A percentile compares a stretch with the other conserved stretches of the same genome.
phyloP scores from a whole-genome alignment of 345 rosid genomes.

The Eutrema heterophyllum region DNA sequence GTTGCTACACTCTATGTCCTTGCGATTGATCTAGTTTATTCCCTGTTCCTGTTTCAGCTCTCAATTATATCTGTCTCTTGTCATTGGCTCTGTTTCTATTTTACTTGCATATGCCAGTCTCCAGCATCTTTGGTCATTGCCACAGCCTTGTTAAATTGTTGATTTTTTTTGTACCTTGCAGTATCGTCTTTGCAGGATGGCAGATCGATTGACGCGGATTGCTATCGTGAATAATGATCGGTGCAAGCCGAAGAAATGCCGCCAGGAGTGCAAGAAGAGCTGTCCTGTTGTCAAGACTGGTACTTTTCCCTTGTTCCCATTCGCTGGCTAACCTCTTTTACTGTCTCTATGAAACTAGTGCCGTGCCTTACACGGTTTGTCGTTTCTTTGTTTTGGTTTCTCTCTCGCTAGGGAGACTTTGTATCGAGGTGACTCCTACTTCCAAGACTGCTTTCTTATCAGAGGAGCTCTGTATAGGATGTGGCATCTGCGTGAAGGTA shows the following conservation, averaged over 20 bases:
- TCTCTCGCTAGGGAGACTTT: slow-evolving; percentile 58
- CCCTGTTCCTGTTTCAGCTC: no score
- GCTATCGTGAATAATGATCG: slow-evolving; percentile 85
- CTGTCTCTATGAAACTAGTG: not conserved
- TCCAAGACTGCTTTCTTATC: slow-evolving; percentile 88
- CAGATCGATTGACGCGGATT: slow-evolving; percentile 90
- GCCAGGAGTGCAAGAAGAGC: slow-evolving; percentile 96
- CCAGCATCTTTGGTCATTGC: no score
- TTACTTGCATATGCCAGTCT: no score
- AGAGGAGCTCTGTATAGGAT: slow-evolving; percentile 96
- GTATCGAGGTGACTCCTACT: slow-evolving; percentile 78
- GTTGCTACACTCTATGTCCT: no score
- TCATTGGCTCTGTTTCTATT: no score
- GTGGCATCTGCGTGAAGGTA: slow-evolving; percentile 98
- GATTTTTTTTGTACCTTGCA: no score
- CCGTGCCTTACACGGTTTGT: not conserved
- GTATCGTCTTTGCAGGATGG: slow-evolving; percentile 33
- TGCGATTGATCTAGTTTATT: no score
- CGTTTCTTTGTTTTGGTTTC: not conserved
- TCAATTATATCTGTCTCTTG: no score
- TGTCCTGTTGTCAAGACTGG: slow-evolving; percentile 99
- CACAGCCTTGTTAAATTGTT: no score
- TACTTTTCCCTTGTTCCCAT: not conserved
- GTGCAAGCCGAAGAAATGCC: slow-evolving; percentile 96
- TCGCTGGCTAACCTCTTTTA: no score